Evolutionary conservation across 75 land plant genomes (phyloP).

Genomic region (Chamaecyparis obtusa): DNA sequence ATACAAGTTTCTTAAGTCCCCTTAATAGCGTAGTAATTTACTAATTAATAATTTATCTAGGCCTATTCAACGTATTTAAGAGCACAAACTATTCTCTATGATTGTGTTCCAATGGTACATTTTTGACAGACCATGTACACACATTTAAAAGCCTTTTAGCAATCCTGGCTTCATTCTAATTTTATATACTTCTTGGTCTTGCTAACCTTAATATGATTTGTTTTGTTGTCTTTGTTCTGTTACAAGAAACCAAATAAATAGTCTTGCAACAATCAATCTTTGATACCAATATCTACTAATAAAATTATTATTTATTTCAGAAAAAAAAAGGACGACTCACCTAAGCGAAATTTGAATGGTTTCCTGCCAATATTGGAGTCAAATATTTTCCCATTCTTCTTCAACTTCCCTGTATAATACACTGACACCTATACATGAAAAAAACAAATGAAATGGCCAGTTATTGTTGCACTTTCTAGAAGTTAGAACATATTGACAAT

Average conservation of each 20-base stretch:
- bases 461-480: background rate
- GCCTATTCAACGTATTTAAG: background rate
- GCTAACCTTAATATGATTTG: background rate
- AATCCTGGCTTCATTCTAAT: background rate
- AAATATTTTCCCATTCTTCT: slow-evolving; percentile 87
- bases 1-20: background rate
- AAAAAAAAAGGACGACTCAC: slow-evolving; percentile 24
- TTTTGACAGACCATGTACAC: background rate
- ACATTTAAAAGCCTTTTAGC: background rate
- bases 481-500: background rate
- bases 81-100: background rate
- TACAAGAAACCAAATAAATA: background rate
- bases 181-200: background rate
- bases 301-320: background rate
- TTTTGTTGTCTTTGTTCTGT: background rate
- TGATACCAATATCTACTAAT: background rate
- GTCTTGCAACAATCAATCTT: background rate
- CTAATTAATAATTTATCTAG: background rate
- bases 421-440: slow-evolving; percentile 62
- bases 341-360: slow-evolving; percentile 89
- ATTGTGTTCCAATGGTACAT: background rate
- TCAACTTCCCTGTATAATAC: slow-evolving; percentile 73
- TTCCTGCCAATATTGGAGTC: slow-evolving; percentile 74
- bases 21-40: background rate
- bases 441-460: background rate